These are phyloP conservation scores for Furcasterigmium furcatum DNA, from an alignment of 2,329 filamentous ascomycete genomes.

Conservation along the genomic window DNA sequence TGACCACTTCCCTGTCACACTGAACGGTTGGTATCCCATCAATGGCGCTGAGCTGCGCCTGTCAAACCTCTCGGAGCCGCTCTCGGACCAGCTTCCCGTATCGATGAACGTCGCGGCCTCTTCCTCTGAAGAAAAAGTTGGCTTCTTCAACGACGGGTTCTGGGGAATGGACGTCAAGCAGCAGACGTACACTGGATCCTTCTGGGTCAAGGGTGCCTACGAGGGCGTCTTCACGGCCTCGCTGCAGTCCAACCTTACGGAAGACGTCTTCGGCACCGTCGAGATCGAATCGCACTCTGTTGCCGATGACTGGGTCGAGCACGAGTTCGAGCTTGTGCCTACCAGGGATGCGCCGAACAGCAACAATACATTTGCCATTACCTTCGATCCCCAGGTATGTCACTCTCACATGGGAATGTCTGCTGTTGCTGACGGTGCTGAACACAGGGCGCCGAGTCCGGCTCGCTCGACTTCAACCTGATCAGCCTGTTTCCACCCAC, in stretches of 20 bases:
- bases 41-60: slow-evolving; percentile 42
- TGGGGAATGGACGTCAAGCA: slow-evolving; percentile 53
- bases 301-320: slow-evolving; percentile 45
- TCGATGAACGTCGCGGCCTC: slow-evolving; percentile 42
- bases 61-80: slow-evolving; percentile 39
- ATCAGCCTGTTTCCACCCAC: slow-evolving; percentile 60
- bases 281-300: slow-evolving; percentile 40
- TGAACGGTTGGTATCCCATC: slow-evolving; percentile 42
- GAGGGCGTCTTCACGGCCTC: slow-evolving; percentile 43
- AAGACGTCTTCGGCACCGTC: slow-evolving; percentile 40
- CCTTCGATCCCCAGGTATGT: slow-evolving; percentile 40
- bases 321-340: slow-evolving; percentile 41
- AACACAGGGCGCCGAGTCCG: slow-evolving; percentile 29
- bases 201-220: slow-evolving; percentile 49
- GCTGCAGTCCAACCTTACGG: slow-evolving; percentile 39
- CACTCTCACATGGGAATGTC: slow-evolving; percentile 8
- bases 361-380: slow-evolving; percentile 55
- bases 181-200: slow-evolving; percentile 45
- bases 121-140: slow-evolving; percentile 30
- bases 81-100: slow-evolving; percentile 48
- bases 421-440: too few species aligned
- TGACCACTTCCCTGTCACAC: slow-evolving; percentile 33
- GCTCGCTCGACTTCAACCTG: slow-evolving; percentile 52
- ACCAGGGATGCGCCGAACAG: slow-evolving; percentile 43
- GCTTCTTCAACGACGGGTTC: slow-evolving; percentile 51